A percentile compares a stretch with the other conserved stretches of the same genome.
Evolutionary conservation across 2,329 filamentous ascomycete species (phyloP).

Genomic region (Cladosporium oxysporum): DNA sequence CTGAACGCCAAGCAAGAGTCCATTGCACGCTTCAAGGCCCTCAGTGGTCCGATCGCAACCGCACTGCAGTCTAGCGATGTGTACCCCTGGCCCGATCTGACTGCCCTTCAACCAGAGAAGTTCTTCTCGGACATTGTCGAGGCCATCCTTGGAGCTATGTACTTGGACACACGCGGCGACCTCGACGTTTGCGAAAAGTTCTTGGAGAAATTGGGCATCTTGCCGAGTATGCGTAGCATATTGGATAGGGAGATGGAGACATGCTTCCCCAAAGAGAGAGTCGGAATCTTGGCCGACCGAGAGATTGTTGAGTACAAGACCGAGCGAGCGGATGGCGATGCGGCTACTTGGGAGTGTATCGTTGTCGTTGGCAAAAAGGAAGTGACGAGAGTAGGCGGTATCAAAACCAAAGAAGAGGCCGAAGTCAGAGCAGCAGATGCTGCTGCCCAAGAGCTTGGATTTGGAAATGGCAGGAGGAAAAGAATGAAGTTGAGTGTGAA

Average conservation of each 20-base stretch:
- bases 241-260: constrained; percentile 58
- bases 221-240: constrained; percentile 63
- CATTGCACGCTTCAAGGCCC: constrained; percentile 47
- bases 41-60: constrained; percentile 52
- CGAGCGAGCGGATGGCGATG: constrained; percentile 3
- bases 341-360: constrained; percentile 34
- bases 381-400: constrained; percentile 38
- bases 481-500: not conserved
- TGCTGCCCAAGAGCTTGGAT: not conserved
- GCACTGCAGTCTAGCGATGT: constrained; percentile 52
- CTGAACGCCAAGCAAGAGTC: constrained; percentile 49
- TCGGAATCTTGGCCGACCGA: constrained; percentile 60
- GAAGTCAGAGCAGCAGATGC: constrained; percentile 13
- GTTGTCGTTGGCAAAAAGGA: constrained; percentile 39
- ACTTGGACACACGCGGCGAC: constrained; percentile 70
- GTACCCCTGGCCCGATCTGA: constrained; percentile 78
- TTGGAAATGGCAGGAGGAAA: not conserved
- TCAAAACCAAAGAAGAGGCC: constrained; percentile 39
- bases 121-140: constrained; percentile 85
- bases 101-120: constrained; percentile 67
- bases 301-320: constrained; percentile 57
- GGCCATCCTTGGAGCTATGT: constrained; percentile 76
- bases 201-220: constrained; percentile 64
- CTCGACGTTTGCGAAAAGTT: constrained; percentile 62
- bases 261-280: constrained; percentile 65